Conservation (phyloP, 2,329 filamentous ascomycete species). For the Monosporascus sp. region DNA sequence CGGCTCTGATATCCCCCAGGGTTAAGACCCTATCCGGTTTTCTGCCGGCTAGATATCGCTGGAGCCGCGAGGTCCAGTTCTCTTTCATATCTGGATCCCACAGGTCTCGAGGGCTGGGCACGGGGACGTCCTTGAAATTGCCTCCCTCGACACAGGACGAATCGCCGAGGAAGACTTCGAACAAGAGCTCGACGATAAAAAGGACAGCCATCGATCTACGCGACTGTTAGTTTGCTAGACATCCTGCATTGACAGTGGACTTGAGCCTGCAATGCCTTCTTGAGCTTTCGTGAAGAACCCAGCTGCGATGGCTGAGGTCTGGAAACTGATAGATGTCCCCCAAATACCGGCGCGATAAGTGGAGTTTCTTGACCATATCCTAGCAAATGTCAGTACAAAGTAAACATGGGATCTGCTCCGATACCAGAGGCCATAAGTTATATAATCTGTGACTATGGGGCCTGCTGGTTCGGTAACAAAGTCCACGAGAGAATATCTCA, state of each 20-base stretch:
- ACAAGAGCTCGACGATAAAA: conserved; percentile 11
- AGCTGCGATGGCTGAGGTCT: too few species aligned
- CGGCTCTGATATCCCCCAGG: conserved; percentile 5
- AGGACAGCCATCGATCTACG: conserved; percentile 4
- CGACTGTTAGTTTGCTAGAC: too few species aligned
- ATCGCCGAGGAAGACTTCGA: conserved; percentile 9
- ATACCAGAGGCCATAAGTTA: too few species aligned
- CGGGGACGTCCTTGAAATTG: conserved; percentile 5
- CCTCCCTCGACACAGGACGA: not conserved
- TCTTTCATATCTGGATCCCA: conserved; percentile 17
- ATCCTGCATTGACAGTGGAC: conserved; percentile 4
- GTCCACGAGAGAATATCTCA: conserved; percentile 1
- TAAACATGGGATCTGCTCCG: not conserved
- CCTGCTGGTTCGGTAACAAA: too few species aligned
- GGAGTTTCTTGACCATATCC: too few species aligned
- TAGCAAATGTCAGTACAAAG: not conserved
- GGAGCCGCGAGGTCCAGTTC: conserved; percentile 11
- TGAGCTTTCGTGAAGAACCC: too few species aligned
- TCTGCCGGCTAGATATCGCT: conserved; percentile 5
- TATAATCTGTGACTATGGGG: too few species aligned
- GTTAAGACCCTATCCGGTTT: conserved; percentile 1
- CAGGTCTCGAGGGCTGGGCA: conserved; percentile 12
- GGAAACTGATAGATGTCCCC: too few species aligned
- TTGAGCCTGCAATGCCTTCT: conserved; percentile 3
- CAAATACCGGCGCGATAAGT: too few species aligned